Percentiles rank a stretch among this genome's conserved stretches.
Evolutionary conservation across 148 eudicot species (phyloP).

Genomic region (Camellia sinensis): DNA sequence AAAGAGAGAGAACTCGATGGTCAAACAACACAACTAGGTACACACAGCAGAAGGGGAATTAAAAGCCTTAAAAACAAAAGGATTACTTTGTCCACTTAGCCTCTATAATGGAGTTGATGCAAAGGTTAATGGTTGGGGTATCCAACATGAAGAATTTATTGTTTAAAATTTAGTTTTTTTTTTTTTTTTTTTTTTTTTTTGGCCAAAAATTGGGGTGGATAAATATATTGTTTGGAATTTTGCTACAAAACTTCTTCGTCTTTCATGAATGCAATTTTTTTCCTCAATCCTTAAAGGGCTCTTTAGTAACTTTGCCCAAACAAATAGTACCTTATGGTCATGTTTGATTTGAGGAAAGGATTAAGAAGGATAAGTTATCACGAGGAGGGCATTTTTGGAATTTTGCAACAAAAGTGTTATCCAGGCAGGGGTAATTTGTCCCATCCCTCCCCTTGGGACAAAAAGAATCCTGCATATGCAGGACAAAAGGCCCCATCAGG

Average conservation of each 20-base stretch:
- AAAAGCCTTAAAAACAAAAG: background rate
- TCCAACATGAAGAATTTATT: background rate
- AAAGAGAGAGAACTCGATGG: background rate
- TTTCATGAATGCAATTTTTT: background rate
- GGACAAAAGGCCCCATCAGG: too few species aligned
- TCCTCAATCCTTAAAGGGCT: background rate
- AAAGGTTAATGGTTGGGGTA: background rate
- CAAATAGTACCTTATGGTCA: background rate
- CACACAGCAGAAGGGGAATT: background rate
- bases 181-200: too few species aligned
- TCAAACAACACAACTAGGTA: background rate
- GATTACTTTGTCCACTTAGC: background rate
- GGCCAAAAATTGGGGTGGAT: too few species aligned
- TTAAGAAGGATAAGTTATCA: too few species aligned
- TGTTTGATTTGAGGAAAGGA: too few species aligned
- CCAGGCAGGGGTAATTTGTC: too few species aligned
- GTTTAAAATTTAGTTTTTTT: background rate
- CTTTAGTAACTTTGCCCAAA: background rate
- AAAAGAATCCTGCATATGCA: too few species aligned
- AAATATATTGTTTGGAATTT: background rate
- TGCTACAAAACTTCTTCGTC: background rate
- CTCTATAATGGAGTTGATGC: background rate
- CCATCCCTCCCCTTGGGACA: too few species aligned
- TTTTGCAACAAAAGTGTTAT: too few species aligned
- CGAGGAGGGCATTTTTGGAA: too few species aligned